phyloP scores from a whole-genome alignment of 345 rosid species.

The Eutrema japonicum region DNA sequence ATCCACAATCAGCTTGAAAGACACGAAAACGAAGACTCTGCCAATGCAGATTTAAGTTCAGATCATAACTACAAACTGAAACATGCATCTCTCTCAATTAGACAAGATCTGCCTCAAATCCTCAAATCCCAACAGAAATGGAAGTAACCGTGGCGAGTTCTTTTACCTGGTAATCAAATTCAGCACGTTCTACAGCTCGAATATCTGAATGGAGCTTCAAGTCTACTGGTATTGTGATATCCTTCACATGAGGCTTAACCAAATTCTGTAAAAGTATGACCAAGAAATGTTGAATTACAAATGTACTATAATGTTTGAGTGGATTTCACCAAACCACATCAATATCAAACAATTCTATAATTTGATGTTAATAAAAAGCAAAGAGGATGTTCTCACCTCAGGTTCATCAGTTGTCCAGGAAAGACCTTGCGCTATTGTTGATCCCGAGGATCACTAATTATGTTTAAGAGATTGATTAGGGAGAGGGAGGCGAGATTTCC shows the following conservation, averaged over 20 bases:
- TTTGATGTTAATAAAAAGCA: background rate
- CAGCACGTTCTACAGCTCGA: slow-evolving; percentile 86
- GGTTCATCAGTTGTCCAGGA: slow-evolving; percentile 99
- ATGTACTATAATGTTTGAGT: background rate
- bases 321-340: background rate
- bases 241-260: slow-evolving; percentile 77
- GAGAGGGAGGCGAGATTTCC: too few relatives aligned
- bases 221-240: slow-evolving; percentile 70
- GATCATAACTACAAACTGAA: slow-evolving; percentile 12
- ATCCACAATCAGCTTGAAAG: background rate
- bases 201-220: slow-evolving; percentile 72
- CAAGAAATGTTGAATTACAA: background rate
- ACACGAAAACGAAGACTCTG: background rate
- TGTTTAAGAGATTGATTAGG: too few relatives aligned
- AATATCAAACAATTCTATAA: background rate
- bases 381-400: slow-evolving; percentile 55
- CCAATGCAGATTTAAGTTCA: background rate
- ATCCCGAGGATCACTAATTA: too few relatives aligned
- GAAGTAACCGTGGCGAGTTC: background rate
- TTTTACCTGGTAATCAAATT: slow-evolving; percentile 80
- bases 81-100: slow-evolving; percentile 1
- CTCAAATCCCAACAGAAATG: background rate
- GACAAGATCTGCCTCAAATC: background rate
- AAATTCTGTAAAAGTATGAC: slow-evolving; percentile 54
- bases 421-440: slow-evolving; percentile 98